Evolutionary conservation across 208 protist genomes (phyloP).

Genomic region (Leishmania tropica): DNA sequence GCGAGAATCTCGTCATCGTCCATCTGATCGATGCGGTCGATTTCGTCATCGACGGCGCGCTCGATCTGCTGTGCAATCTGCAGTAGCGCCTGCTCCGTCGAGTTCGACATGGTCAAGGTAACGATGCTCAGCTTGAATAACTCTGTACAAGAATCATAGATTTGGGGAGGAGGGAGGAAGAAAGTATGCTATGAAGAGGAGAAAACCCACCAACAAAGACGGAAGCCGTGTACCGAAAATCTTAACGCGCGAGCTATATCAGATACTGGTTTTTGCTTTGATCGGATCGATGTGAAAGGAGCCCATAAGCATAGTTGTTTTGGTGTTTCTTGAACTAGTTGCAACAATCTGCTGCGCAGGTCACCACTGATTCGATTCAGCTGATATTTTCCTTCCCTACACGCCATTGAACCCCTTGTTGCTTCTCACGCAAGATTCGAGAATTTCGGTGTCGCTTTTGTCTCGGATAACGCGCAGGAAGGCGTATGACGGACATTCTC

Average conservation of each 20-base stretch:
- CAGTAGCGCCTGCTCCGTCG: conserved; percentile 67
- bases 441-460: conserved; percentile 57
- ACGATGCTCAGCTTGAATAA: not conserved
- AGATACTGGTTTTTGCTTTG: not conserved
- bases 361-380: not conserved
- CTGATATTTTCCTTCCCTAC: conserved; percentile 4
- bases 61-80: conserved; percentile 86
- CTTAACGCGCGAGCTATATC: not conserved
- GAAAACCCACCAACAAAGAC: not conserved
- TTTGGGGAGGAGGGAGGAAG: conserved; percentile 7
- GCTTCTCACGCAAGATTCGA: conserved; percentile 43
- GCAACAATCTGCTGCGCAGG: not conserved
- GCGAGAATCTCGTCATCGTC: conserved; percentile 87
- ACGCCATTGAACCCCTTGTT: conserved; percentile 39
- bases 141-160: not conserved
- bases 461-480: conserved; percentile 53
- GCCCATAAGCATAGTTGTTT: not conserved
- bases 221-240: not conserved
- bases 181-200: not conserved
- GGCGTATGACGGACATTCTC: conserved; percentile 63
- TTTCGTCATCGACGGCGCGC: conserved; percentile 82
- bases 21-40: conserved; percentile 85
- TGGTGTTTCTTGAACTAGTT: not conserved
- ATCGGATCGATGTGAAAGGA: not conserved
- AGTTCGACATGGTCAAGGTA: conserved; percentile 24